phyloP scores from a whole-genome alignment of 306 rosid species.

The Leucaena leucocephala region DNA sequence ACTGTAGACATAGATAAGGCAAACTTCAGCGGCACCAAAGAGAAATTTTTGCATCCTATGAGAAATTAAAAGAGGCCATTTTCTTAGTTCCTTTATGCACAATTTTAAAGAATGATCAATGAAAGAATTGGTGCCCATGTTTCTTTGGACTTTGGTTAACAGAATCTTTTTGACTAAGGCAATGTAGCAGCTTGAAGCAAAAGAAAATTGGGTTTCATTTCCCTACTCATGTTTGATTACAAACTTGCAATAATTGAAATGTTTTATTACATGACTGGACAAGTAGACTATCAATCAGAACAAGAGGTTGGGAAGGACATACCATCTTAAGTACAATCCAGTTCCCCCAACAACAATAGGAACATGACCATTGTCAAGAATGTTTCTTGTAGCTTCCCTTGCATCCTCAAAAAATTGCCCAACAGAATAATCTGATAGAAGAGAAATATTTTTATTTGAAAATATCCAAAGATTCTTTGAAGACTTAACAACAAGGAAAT shows the following conservation, averaged over 20 bases:
- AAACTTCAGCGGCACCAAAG: no score
- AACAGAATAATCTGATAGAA: conserved; percentile 87
- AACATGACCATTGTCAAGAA: conserved; percentile 77
- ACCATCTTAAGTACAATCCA: conserved; percentile 96
- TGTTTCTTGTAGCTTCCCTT: conserved; percentile 70
- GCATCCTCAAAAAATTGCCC: conserved; percentile 95
- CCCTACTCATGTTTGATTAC: conserved; percentile 14
- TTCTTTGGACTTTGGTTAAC: not conserved
- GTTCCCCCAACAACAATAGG: conserved; percentile 96
- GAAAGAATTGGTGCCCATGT: not conserved
- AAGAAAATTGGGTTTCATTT: conserved; percentile 33
- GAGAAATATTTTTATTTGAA: conserved; percentile 35
- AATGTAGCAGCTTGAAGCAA: not conserved
- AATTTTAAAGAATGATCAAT: not conserved
- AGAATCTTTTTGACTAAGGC: not conserved
- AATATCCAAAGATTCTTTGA: conserved; percentile 27
- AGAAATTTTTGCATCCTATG: not conserved
- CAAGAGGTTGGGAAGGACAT: conserved; percentile 33
- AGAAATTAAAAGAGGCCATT: not conserved
- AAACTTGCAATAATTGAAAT: conserved; percentile 16
- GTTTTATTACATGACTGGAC: conserved; percentile 10
- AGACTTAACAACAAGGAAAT: conserved; percentile 26
- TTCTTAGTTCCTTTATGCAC: not conserved
- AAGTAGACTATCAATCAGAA: conserved; percentile 29
- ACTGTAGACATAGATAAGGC: not conserved